Conservation (phyloP, 2,329 filamentous ascomycete species). For the Fusarium bactridioides region DNA sequence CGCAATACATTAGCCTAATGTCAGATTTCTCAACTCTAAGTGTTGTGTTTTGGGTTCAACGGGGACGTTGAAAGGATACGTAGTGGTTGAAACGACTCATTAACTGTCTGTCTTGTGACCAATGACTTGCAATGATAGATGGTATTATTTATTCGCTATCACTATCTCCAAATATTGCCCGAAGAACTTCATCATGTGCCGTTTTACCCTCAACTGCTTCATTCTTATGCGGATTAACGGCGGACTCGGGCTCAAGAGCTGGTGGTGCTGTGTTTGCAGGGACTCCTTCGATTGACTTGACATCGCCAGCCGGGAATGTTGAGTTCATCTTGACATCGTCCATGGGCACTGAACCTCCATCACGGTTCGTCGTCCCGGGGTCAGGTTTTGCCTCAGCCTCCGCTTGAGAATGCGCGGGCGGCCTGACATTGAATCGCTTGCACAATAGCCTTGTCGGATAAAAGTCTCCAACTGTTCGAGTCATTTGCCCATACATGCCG, state of each 20-base stretch:
- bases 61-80: background rate
- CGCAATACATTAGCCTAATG: background rate
- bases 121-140: background rate
- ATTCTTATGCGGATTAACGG: conserved; percentile 74
- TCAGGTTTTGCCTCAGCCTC: conserved; percentile 51
- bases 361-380: conserved; percentile 18
- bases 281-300: conserved; percentile 24
- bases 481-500: conserved; percentile 93
- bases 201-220: conserved; percentile 70
- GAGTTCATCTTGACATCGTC: conserved; percentile 3
- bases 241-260: conserved; percentile 32
- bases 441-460: conserved; percentile 86
- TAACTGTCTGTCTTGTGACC: background rate
- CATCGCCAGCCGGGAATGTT: conserved; percentile 2
- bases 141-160: conserved; percentile 65
- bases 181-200: conserved; percentile 84
- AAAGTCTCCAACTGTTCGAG: conserved; percentile 75
- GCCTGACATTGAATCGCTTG: conserved; percentile 90
- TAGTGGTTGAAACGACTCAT: background rate
- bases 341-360: conserved; percentile 19
- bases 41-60: background rate
- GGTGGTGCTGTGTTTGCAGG: background rate
- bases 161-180: conserved; percentile 91
- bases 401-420: conserved; percentile 72
- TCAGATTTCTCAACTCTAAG: background rate